These are phyloP conservation scores for Trifolium fragiferum DNA, from an alignment of 306 rosid species.

Conservation along the genomic window DNA sequence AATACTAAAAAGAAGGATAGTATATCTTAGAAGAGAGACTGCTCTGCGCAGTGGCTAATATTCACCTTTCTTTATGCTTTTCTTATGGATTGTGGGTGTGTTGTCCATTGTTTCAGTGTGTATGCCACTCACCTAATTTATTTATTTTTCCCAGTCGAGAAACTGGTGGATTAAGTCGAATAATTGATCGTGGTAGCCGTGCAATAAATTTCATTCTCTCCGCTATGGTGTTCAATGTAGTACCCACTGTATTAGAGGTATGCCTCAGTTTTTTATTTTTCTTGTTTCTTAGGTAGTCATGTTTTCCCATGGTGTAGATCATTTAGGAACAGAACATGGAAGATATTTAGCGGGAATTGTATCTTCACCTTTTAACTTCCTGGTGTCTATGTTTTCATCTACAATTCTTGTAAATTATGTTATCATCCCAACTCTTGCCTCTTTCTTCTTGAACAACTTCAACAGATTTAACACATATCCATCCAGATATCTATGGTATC, in stretches of 20 bases:
- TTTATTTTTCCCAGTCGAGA: conserved; percentile 80
- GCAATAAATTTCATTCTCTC: conserved; percentile 95
- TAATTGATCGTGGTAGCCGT: conserved; percentile 98
- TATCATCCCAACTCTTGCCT: conserved; percentile 46
- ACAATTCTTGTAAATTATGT: conserved; percentile 34
- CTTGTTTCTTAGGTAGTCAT: conserved; percentile 36
- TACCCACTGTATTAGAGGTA: conserved; percentile 97
- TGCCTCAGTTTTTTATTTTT: conserved; percentile 37
- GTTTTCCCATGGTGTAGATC: conserved; percentile 21
- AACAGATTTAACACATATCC: conserved; percentile 66
- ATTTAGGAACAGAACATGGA: not conserved
- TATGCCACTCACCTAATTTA: conserved; percentile 36
- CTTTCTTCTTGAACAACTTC: conserved; percentile 47
- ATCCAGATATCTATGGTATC: conserved; percentile 98
- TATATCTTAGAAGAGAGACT: conserved; percentile 17
- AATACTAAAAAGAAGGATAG: not conserved
- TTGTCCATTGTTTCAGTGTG: conserved; percentile 26
- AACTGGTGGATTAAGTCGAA: conserved; percentile 94
- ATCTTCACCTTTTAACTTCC: conserved; percentile 20
- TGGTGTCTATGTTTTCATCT: conserved; percentile 18
- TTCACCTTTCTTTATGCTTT: not conserved
- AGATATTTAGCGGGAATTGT: conserved; percentile 24
- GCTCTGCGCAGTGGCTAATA: conserved; percentile 6
- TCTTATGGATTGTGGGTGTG: conserved; percentile 24
- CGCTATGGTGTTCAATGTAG: conserved; percentile 94